Base-by-base conservation (phyloP, 805 yeast species). In the Scheffersomyces stipitis region DNA sequence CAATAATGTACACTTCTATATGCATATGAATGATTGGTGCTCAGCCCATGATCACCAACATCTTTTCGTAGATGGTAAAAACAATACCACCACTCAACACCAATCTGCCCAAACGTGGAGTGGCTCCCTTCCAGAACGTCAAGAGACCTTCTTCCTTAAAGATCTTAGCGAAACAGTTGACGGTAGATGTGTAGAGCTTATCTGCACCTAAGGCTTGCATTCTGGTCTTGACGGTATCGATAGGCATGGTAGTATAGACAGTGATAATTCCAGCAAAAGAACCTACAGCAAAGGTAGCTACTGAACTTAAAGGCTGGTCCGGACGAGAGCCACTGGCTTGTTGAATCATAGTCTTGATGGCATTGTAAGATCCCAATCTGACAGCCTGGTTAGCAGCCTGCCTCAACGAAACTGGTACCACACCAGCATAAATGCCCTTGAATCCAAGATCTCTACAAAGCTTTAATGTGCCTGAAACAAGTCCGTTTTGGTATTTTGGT, bases 91-190 rank as follows among this genome's bases (percentile, higher is more conserved):
- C 99, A 64, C 96, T 85, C 56, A 91, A 73, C 24, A 90, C 80
- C 56, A 91, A 74, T 52, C 99, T 78, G 4, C 98, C 98, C 43
- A 91, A 70, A 57, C 99, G 76, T 31, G 99, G 98, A 2, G 98
- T 93, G 24, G 98, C 96, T 44, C 99, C 99, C 64, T 87, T 87
- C 99, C 99, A 91, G 66, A 89, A 88, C 4, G 96, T 85, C 54
- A 78, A 67, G 46, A 90, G 66, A 7, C 99, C 99, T 65, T 91
- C 99, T 37, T 91, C 83, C 54, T 69, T 82, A 61, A 85, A 83
- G 34, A 93, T 81, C 45, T 76, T 80, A 14, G 66, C 76, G 51
- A 95, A 90, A 63, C 98, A 91, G 64, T 91, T 77, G 28, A 83
- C 15, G 0, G 97, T 90, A 31, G 89, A 78, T 1, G 75, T 59